Base-by-base conservation (phyloP, 768 basidiomycete genomes). In the Tricholoma saponaceum region DNA sequence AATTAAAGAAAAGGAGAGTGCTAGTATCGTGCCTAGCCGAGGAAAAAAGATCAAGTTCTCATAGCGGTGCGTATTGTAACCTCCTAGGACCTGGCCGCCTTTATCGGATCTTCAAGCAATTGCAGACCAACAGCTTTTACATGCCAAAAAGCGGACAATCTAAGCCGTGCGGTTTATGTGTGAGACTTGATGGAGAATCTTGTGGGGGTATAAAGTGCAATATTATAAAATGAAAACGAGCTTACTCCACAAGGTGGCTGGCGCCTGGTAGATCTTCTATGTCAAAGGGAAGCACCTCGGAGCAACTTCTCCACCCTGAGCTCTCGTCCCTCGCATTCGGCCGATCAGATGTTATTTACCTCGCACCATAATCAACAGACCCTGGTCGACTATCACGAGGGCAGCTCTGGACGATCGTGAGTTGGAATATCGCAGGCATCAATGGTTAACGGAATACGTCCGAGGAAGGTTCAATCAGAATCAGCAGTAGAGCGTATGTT, bases 31-130 rank as follows among this genome's bases (percentile, higher is more conserved):
- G 9, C 82, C 85, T 43, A 78, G 86, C 47, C 85, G 87, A 70
- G 91, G 93, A 23, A 95, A 86, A 69, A 97, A 97, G 77, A 96
- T 97, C 57, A 83, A 82, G 54, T 92, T 83, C 61, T 73, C 70
- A 52, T 73, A 70, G 54, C 60, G 37, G 20, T 54, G 39, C 12
- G 30, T 32, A 8, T 32, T 32, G n/a, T n/a, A n/a, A 28, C 4
- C 12, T 22, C 28, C 41, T 22, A 7, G 18, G 25, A 26, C 5
- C 25, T 26, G 25, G n/a, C n/a, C n/a, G n/a, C n/a, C 23, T 13
- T 16, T 26, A 4, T 8, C 9, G 1, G 9, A 23, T 22, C 12
- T 44, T 44, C 4, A 47, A 47, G 25, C 25, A 47, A 25, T 23
- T 13, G 5, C 1, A 46, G 39, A 43, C 4, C 41, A 20, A 7